Conservation (phyloP, 2,329 filamentous ascomycete species). For the Aspergillus pseudoviridinutans region DNA sequence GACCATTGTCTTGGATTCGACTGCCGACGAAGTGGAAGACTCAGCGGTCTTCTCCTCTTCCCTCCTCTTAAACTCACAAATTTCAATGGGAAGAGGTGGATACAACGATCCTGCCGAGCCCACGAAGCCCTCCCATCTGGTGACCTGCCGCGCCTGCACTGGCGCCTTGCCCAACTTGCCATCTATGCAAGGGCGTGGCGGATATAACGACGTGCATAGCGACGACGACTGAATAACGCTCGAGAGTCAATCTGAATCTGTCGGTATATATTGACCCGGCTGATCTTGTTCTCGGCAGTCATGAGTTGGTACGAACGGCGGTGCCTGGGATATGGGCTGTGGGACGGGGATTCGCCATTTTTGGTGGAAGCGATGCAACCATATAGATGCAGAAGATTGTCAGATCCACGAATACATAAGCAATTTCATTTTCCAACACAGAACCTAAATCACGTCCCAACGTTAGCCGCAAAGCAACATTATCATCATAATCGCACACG, state of each 20-base stretch:
- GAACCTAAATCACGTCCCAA: slow-evolving; percentile 40
- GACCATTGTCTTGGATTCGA: not conserved
- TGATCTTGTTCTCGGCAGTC: not conserved
- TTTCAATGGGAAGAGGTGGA: slow-evolving; percentile 37
- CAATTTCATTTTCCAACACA: slow-evolving; percentile 42
- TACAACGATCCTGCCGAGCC: slow-evolving; percentile 25
- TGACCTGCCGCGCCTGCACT: slow-evolving; percentile 1
- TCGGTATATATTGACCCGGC: not conserved
- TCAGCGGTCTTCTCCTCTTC: not conserved
- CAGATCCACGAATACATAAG: not conserved
- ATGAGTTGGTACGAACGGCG: not conserved
- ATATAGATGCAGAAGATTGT: not conserved
- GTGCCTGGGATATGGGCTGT: not conserved
- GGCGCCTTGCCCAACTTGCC: not conserved
- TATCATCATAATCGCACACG: slow-evolving; percentile 4
- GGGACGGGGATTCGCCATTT: not conserved
- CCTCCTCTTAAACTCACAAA: slow-evolving; percentile 3
- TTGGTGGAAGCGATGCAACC: not conserved
- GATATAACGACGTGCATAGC: slow-evolving; percentile 28
- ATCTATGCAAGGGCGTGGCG: slow-evolving; percentile 26
- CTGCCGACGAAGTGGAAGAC: not conserved
- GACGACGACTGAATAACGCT: slow-evolving; percentile 5
- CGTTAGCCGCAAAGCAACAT: slow-evolving; percentile 10
- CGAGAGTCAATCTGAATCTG: not conserved
- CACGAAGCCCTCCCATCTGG: not conserved